These are phyloP conservation scores for Nitzschia sp. DNA, from an alignment of 108 stramenopile species.

Conservation along the genomic window DNA sequence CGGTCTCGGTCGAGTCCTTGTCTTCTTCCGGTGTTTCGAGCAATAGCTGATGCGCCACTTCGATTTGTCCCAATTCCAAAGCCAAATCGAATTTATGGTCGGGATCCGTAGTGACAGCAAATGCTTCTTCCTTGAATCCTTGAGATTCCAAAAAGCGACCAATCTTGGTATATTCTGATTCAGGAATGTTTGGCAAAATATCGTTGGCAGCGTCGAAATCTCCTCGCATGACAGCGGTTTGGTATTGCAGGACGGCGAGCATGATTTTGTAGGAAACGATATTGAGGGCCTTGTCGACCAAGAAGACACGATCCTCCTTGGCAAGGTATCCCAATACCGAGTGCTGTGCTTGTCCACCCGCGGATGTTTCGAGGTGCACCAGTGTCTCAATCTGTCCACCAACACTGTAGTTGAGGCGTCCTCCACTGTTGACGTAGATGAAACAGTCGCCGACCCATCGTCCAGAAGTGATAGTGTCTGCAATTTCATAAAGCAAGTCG, in stretches of 20 bases:
- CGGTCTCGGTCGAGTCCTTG: slow-evolving; percentile 90
- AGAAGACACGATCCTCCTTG: slow-evolving; percentile 96
- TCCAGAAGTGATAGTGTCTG: slow-evolving; percentile 90
- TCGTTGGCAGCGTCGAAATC: slow-evolving; percentile 98
- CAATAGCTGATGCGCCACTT: slow-evolving; percentile 81
- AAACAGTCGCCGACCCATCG: slow-evolving; percentile 99
- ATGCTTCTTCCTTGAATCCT: slow-evolving; percentile 99
- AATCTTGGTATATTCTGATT: slow-evolving; percentile 90
- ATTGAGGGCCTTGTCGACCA: slow-evolving; percentile 93
- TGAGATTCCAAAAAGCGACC: slow-evolving; percentile 98
- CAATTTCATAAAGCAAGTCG: slow-evolving; percentile 92
- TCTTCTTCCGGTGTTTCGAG: slow-evolving; percentile 82
- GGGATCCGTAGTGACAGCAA: slow-evolving; percentile 91
- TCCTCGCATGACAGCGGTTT: slow-evolving; percentile 98
- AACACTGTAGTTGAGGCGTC: slow-evolving; percentile 96
- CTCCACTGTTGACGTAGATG: slow-evolving; percentile 92
- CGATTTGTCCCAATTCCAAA: slow-evolving; percentile 93
- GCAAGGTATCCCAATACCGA: slow-evolving; percentile 95
- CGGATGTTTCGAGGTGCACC: slow-evolving; percentile 89
- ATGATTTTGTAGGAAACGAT: slow-evolving; percentile 92
- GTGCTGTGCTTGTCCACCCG: slow-evolving; percentile 79
- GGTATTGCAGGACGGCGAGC: slow-evolving; percentile 94
- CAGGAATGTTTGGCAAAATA: slow-evolving; percentile 90
- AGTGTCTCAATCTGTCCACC: slow-evolving; percentile 98
- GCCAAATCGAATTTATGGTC: slow-evolving; percentile 98